phyloP scores from a whole-genome alignment of 1,139 yeast species.

The Taiozyma sp. region DNA sequence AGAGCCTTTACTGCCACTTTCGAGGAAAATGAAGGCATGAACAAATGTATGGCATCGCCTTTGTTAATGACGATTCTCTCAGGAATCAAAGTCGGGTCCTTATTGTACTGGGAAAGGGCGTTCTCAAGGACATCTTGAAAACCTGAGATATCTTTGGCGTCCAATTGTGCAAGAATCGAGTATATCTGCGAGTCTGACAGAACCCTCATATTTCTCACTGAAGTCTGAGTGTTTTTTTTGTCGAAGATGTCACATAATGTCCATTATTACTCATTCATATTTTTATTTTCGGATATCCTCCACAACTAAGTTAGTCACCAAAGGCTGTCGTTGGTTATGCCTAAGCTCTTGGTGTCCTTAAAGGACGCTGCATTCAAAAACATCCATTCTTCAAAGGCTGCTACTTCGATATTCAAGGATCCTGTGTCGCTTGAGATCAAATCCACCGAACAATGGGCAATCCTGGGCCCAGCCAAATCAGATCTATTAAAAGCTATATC shows the following conservation, averaged over 20 bases:
- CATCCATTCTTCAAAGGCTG: slow-evolving; percentile 3
- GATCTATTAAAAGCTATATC: slow-evolving; percentile 39
- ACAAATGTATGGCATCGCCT: slow-evolving; percentile 42
- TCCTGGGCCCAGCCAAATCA: slow-evolving; percentile 44
- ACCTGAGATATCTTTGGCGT: slow-evolving; percentile 9
- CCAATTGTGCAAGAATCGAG: slow-evolving; percentile 15
- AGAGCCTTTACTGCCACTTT: slow-evolving; percentile 39
- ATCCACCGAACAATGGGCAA: slow-evolving; percentile 42
- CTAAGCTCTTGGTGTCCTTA: slow-evolving; percentile 14
- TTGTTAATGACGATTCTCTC: slow-evolving; percentile 35
- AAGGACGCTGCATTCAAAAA: slow-evolving; percentile 16
- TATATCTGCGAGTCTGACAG: slow-evolving; percentile 24
- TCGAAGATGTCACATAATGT: too few relatives aligned
- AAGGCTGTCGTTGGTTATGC: neutral
- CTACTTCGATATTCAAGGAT: slow-evolving; percentile 14
- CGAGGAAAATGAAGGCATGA: slow-evolving; percentile 55
- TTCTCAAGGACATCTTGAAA: slow-evolving; percentile 25
- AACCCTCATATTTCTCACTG: slow-evolving; percentile 4
- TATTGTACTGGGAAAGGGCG: slow-evolving; percentile 26
- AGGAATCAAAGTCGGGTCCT: slow-evolving; percentile 32
- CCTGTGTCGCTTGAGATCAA: slow-evolving; percentile 26
- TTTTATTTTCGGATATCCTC: too few relatives aligned
- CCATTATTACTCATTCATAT: too few relatives aligned
- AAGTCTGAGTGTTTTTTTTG: neutral
- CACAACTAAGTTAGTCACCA: neutral